Base-by-base conservation (phyloP, 768 basidiomycete genomes). In the Russula compacta region DNA sequence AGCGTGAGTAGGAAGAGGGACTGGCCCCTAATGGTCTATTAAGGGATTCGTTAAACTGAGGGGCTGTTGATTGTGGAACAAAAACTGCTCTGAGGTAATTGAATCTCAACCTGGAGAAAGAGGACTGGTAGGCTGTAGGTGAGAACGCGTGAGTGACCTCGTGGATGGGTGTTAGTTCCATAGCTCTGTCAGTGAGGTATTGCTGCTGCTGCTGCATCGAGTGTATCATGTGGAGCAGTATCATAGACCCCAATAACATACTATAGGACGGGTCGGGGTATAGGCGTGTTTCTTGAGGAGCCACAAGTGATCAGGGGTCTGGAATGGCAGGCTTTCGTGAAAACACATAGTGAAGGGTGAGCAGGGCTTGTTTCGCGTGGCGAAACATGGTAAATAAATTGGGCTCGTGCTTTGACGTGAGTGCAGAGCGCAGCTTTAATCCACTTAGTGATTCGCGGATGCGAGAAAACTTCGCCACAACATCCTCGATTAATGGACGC, bases 401-500 rank as follows among this genome's bases (percentile, higher is more conserved):
- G 12, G 53, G 59, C 4, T 64, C 43, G 8, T 39, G 42, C 6
- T 50, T 53, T 29, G 53, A 54, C 12, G 46, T 32, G 6, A 64
- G 53, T n/a, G 33, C 9, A 1, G 64, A 59, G 2, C 73, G 72
- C 17, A 77, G 66, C 32, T 72, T 73, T 67, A 69, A 71, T n/a
- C 63, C 36, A 42, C 66, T 68, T 32, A 76, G 56, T 0, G 64
- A 64, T n/a, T 61, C 51, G 17, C 67, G 49, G 33, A 75, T 71
- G 4, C 52, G 53, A 9, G 72, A 67, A 50, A 76, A 74, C 7
- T 69, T 70, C 21, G 61, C 40, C 19, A 75, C 69, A 6, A 74
- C 75, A 51, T 74, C 69, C 24, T 71, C 68, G 64, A 76, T 76
- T 1, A 67, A 71, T 0, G 76, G 76, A 21, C 76, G 72, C 48